Base-by-base conservation (phyloP, 495 filamentous ascomycete genomes). In the Aspergillus kassunensis region DNA sequence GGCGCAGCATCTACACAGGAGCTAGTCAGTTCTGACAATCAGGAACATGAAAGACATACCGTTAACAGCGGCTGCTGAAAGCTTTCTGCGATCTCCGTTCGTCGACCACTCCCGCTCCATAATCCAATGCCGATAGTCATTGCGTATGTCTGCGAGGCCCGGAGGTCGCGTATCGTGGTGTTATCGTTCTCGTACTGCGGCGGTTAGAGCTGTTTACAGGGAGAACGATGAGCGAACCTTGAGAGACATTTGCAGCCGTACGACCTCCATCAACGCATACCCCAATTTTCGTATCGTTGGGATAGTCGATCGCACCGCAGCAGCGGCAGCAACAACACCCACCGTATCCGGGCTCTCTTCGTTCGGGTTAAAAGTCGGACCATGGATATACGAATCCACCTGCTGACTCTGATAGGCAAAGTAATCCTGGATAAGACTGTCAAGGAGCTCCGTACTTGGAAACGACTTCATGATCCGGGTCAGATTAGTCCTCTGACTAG, bases 71-170 rank as follows among this genome's bases (percentile, higher is more conserved):
- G 70, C 31, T 77, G 71, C 23, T 71, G 63, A 55, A 79, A 80
- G 54, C 81, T 83, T 51, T 86, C 83, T 2, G 83, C 79, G 31
- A 88, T 80, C 59, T 88, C 84, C 56, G 84, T 86, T 56, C 82
- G 82, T n/a, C 84, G 64, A 39, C 80, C 75, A 50, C 82, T 83
- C 2, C 83, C 84, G 44, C 81, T 84, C 84, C 84, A 88, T 8
- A 88, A 67, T 0, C 80, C 80, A 31, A 85, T 69, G 43, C 84
- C 79, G 4, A 85, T 69, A 1, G 70, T 60, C 20, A 86, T 51
- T 12, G 81, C 66, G 44, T 78, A 73, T 5, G 77, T 73, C 58
- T 86, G 83, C 6, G 83, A 70, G 3, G 77, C 62, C 4, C 76
- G 69, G 3, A 86, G 54, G 46, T 83, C 69, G 21, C 77, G 70